phyloP scores from a whole-genome alignment of 176 grass and related monocot species.

The Zea mays region Zm-B73-REFERENCE-NAM-5.0 NC_050097.1:214971001-214971500 shows the following conservation, averaged over 20 bases:
- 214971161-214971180: not conserved
- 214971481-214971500: no score
- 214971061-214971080: not conserved
- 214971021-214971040: conserved; percentile 68
- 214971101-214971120: no score
- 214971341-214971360: not conserved
- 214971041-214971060: conserved; percentile 1
- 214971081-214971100: no score
- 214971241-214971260: not conserved
- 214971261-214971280: not conserved
- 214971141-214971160: not conserved
- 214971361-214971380: not conserved
- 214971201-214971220: conserved; percentile 10
- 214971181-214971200: conserved; percentile 1
- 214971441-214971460: not conserved
- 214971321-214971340: not conserved
- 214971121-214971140: not conserved
- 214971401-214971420: not conserved
- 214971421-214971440: not conserved
- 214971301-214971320: not conserved
- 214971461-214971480: not conserved
- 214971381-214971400: not conserved
- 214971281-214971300: not conserved
- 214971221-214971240: not conserved
- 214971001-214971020: conserved; percentile 97